Base-by-base conservation (phyloP, 2,329 filamentous ascomycete genomes). In the Blastomyces percursus region DNA sequence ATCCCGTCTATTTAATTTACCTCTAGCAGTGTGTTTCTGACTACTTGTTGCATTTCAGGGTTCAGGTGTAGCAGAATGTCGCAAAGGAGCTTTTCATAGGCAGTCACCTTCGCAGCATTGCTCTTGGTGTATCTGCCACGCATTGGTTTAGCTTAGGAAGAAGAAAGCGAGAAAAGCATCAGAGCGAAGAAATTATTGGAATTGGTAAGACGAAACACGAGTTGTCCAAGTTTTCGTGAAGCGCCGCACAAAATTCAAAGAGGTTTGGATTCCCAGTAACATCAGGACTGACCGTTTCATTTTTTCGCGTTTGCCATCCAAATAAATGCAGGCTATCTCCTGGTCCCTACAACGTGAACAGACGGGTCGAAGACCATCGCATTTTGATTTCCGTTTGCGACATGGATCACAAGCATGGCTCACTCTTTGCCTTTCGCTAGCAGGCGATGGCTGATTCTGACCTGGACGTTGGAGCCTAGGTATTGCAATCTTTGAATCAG, bases 331-430 rank as follows among this genome's bases (percentile, higher is more conserved):
- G 1, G 66, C 42, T 5, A 68, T 48, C 9, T 66, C 62, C 59
- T 68, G 69, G 12, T 71, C 68, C 30, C 61, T 61, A 61, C 75
- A 77, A 38, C 74, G 71, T 12, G 69, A 65, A 64, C 74, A 76
- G 27, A 60, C 48, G 2, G 74, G 74, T 30, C 67, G 69, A 32
- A 63, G 65, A 4, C 74, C 74, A 66, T 72, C 71, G 66, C 74
- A 76, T 55, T 73, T 75, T 64, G 74, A 71, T 62, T 76, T 76
- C 27, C 73, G 68, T 19, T 68, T 64, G 11, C 73, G 69, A 63
- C 74, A 76, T 40, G 65, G 69, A 44, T 71, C 64, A 61, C 74
- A 76, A 6, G 74, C 74, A 64, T 67, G 66, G 61, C 63, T 66
- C 30, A 68, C 67, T 40, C 67, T 60, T 46, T 66, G 67, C 57